Evolutionary conservation across 768 basidiomycete genomes (phyloP).

Genomic region (Dentipellis sp.): DNA sequence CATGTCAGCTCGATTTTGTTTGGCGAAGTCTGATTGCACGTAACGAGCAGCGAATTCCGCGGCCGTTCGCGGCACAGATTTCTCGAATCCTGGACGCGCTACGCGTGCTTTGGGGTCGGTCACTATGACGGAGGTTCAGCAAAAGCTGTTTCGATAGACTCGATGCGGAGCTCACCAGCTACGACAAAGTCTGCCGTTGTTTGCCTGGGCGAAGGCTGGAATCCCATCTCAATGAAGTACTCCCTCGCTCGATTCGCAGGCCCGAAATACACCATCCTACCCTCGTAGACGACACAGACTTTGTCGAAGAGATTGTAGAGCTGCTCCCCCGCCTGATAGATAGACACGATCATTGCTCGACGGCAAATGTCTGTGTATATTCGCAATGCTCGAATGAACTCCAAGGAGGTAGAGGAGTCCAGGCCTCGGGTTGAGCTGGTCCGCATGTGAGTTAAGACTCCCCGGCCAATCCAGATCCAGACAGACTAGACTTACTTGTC

Average conservation of each 20-base stretch:
- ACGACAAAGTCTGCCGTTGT: constrained; percentile 46
- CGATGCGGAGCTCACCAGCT: constrained; percentile 19
- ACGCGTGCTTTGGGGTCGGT: constrained; percentile 55
- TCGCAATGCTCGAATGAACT: constrained; percentile 49
- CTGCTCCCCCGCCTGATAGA: constrained; percentile 77
- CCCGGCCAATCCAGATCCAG: background rate
- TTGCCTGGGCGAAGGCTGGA: background rate
- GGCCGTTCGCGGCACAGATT: constrained; percentile 40
- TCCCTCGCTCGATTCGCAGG: constrained; percentile 50
- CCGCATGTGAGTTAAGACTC: background rate
- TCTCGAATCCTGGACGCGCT: constrained; percentile 30
- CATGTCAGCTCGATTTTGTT: constrained; percentile 36
- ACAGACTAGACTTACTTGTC: constrained; percentile 45
- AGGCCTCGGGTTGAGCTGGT: constrained; percentile 40
- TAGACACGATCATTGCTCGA: constrained; percentile 57
- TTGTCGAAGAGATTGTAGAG: constrained; percentile 67
- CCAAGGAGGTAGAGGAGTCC: constrained; percentile 48
- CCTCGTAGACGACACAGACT: constrained; percentile 70
- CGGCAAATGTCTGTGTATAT: constrained; percentile 39
- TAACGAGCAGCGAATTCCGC: constrained; percentile 39
- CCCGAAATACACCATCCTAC: constrained; percentile 68
- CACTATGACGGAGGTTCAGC: constrained; percentile 21
- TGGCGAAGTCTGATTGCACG: constrained; percentile 28
- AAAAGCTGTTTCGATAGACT: background rate
- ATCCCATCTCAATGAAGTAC: constrained; percentile 69